phyloP scores from a whole-genome alignment of 2,329 filamentous ascomycete genomes.

The Ophiostoma tasmaniense region DNA sequence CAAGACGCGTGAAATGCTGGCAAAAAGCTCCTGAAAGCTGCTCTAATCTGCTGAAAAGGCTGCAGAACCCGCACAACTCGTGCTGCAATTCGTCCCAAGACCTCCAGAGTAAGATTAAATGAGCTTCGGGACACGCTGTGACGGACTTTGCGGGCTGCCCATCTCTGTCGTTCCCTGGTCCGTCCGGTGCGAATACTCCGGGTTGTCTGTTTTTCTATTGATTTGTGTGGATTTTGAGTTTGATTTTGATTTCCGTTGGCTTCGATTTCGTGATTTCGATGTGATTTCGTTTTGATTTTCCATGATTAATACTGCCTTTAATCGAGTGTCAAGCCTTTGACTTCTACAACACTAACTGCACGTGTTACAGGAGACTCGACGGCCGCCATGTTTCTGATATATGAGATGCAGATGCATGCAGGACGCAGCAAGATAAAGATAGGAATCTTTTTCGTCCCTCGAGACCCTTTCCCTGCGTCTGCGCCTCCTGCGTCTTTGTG shows the following conservation, averaged over 20 bases:
- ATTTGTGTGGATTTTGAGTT: no score
- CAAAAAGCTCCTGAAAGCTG: no score
- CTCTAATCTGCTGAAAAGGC: neutral
- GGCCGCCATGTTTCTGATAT: conserved; percentile 6
- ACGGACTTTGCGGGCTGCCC: neutral
- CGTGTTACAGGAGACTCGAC: neutral
- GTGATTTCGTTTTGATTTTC: neutral
- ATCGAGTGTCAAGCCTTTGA: neutral
- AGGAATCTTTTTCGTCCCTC: neutral
- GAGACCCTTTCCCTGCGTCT: neutral
- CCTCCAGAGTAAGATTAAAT: neutral
- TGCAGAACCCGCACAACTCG: neutral
- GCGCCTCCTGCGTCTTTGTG: neutral
- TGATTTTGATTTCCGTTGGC: neutral
- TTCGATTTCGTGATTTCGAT: neutral
- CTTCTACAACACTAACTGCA: no score
- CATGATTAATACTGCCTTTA: no score
- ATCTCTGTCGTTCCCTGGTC: neutral
- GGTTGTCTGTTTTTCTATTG: neutral
- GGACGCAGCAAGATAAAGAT: neutral
- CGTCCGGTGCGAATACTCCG: neutral
- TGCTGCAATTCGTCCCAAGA: no score
- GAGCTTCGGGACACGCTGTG: neutral
- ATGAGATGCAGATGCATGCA: conserved; percentile 1
- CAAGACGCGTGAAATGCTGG: neutral